Evolutionary conservation across 1,284 basidiomycete species (phyloP).

Genomic region (Cerioporus squamosus): DNA sequence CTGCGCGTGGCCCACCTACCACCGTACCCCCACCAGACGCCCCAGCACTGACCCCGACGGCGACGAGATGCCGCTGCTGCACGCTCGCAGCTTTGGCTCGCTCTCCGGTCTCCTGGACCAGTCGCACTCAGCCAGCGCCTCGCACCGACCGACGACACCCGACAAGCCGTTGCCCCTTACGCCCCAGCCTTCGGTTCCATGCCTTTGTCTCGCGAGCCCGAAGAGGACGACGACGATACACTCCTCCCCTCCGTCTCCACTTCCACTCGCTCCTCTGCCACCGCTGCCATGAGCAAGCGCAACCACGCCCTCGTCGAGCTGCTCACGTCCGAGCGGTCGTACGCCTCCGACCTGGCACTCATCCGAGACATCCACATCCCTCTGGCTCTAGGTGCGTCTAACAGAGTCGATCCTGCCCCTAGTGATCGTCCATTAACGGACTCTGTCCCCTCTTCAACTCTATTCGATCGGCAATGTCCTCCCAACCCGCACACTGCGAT

Average conservation of each 20-base stretch:
- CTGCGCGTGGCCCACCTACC: conserved; percentile 7
- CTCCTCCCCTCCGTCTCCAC: conserved; percentile 15
- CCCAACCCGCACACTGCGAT: not conserved
- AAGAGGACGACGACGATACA: conserved; percentile 20
- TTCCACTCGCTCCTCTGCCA: conserved; percentile 24
- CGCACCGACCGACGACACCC: conserved; percentile 27
- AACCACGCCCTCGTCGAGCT: conserved; percentile 86
- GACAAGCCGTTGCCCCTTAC: conserved; percentile 39
- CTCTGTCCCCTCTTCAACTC: not conserved
- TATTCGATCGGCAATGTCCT: too few species aligned
- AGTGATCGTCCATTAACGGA: not conserved
- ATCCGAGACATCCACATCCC: conserved; percentile 86
- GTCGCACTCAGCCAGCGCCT: conserved; percentile 10
- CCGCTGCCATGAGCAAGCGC: conserved; percentile 61
- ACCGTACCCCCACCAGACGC: conserved; percentile 14
- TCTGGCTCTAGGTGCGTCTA: conserved; percentile 62
- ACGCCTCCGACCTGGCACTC: conserved; percentile 87
- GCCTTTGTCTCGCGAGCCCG: conserved; percentile 16
- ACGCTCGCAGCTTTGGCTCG: conserved; percentile 35
- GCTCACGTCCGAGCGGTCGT: conserved; percentile 83
- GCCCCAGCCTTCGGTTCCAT: conserved; percentile 25
- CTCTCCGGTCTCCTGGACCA: conserved; percentile 35
- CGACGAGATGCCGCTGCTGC: conserved; percentile 31
- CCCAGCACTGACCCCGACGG: conserved; percentile 2
- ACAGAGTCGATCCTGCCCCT: conserved; percentile 4